Evolutionary conservation across 2,329 filamentous ascomycete genomes (phyloP).

Genomic region (Penicillium sp.): DNA sequence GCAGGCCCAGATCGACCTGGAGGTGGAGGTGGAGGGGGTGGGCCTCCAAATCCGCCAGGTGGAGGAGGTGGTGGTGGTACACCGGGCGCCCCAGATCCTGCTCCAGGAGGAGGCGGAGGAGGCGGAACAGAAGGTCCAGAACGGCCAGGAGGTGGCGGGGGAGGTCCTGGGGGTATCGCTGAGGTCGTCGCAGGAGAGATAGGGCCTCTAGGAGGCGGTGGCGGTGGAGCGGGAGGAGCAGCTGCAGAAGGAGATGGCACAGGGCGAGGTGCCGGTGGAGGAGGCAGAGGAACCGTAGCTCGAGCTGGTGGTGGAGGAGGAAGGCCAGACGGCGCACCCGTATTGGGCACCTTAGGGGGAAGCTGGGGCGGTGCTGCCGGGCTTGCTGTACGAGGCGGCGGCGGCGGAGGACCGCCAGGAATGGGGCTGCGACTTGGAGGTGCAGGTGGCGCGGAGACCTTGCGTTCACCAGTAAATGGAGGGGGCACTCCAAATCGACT

Average conservation of each 20-base stretch:
- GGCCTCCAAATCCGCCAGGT: conserved; percentile 28
- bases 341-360: conserved; percentile 49
- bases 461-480: conserved; percentile 70
- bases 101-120: conserved; percentile 39
- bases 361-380: conserved; percentile 55
- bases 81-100: conserved; percentile 25
- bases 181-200: conserved; percentile 35
- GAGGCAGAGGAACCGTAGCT: conserved; percentile 52
- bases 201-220: conserved; percentile 45
- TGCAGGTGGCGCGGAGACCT: conserved; percentile 67
- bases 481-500: conserved; percentile 77
- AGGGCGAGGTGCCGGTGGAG: conserved; percentile 38
- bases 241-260: conserved; percentile 40
- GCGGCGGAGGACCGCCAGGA: conserved; percentile 66
- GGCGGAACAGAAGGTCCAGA: conserved; percentile 56
- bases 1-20: conserved; percentile 19
- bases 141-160: conserved; percentile 52
- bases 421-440: conserved; percentile 70
- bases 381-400: conserved; percentile 55
- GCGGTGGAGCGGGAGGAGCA: conserved; percentile 40
- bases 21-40: conserved; percentile 43
- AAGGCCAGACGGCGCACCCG: conserved; percentile 42
- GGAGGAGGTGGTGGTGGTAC: conserved; percentile 34
- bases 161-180: conserved; percentile 38
- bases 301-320: conserved; percentile 63